phyloP scores from a whole-genome alignment of 2,329 filamentous ascomycete genomes.

The Penicillium crustosum region DNA sequence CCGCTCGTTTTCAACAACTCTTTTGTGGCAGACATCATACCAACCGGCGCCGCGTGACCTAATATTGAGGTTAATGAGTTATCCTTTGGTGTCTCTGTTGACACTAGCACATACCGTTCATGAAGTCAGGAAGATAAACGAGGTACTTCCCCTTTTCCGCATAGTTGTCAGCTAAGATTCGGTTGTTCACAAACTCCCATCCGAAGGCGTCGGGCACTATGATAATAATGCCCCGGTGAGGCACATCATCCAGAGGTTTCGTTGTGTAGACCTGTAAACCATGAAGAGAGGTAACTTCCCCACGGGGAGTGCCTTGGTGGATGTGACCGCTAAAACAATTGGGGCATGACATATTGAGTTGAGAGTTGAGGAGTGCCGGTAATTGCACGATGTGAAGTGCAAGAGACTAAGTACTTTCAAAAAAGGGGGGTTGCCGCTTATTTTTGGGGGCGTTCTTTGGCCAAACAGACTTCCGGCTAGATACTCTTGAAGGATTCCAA shows the following conservation, averaged over 20 bases:
- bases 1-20: neutral
- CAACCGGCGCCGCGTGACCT: neutral
- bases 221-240: conserved; percentile 49
- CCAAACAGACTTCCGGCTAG: neutral
- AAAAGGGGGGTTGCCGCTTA: neutral
- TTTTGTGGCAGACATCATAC: neutral
- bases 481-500: neutral
- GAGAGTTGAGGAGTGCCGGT: too few relatives aligned
- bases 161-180: conserved; percentile 55
- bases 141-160: conserved; percentile 52
- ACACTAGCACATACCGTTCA: conserved; percentile 43
- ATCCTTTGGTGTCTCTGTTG: neutral
- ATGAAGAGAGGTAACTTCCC: neutral
- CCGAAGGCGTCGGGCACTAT: conserved; percentile 59
- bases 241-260: neutral
- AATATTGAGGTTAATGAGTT: neutral
- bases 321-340: neutral
- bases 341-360: neutral
- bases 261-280: neutral
- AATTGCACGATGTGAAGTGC: neutral
- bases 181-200: conserved; percentile 55
- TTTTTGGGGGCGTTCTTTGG: neutral
- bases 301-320: conserved; percentile 2
- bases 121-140: conserved; percentile 60
- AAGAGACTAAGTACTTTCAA: neutral